Percentiles rank a stretch among this genome's conserved stretches.
Evolutionary conservation across 208 protist genomes (phyloP).

Genomic region (Angomonas deanei): DNA sequence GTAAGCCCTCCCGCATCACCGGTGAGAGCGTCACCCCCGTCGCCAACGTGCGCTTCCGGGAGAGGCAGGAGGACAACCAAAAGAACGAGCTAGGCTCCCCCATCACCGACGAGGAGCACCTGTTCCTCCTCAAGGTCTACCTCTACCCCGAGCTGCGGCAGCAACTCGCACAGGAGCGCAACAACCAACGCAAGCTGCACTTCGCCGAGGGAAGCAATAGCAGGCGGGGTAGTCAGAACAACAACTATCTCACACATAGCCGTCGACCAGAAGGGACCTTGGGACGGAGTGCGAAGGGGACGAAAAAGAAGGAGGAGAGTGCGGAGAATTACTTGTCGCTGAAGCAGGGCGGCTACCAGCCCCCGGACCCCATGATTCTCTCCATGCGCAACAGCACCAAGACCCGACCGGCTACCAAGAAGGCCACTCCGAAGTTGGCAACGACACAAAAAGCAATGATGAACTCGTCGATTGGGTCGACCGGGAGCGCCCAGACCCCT

Average conservation of each 20-base stretch:
- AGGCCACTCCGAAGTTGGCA: slow-evolving; percentile 19
- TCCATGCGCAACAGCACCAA: slow-evolving; percentile 78
- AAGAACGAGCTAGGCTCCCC: slow-evolving; percentile 1
- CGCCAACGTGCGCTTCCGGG: neutral
- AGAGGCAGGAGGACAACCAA: neutral
- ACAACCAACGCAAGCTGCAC: neutral
- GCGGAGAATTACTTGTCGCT: slow-evolving; percentile 34
- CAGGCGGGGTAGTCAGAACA: neutral
- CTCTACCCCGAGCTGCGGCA: slow-evolving; percentile 45
- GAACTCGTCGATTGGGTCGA: neutral
- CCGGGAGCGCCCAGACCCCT: neutral
- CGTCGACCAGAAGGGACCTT: too few relatives aligned
- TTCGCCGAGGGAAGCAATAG: neutral
- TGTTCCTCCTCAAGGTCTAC: slow-evolving; percentile 46
- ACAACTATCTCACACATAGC: neutral
- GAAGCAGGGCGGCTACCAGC: slow-evolving; percentile 52
- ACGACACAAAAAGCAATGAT: neutral
- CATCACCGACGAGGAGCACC: slow-evolving; percentile 43
- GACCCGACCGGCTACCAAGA: too few relatives aligned
- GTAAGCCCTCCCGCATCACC: neutral
- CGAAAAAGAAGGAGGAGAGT: neutral
- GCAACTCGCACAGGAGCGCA: neutral
- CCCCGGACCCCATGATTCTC: slow-evolving; percentile 82
- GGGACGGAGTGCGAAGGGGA: neutral
- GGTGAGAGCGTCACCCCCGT: neutral